These are phyloP conservation scores for Cryptococcus depauperatus DNA, from an alignment of 1,284 basidiomycete species.

Conservation along the genomic window DNA sequence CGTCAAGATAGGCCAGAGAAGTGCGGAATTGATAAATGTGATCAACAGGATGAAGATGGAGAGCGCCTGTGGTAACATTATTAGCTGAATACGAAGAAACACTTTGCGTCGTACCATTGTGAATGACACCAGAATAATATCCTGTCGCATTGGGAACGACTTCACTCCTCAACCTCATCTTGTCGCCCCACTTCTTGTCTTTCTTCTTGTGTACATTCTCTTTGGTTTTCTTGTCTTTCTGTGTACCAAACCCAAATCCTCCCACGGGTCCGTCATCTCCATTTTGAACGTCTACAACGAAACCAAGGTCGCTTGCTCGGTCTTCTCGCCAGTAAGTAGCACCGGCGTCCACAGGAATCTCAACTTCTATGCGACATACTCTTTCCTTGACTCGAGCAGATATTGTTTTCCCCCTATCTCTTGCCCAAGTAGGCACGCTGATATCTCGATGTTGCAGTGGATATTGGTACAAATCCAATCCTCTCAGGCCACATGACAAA, in stretches of 20 bases:
- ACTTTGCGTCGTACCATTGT: slow-evolving; percentile 29
- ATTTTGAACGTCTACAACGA: slow-evolving; percentile 27
- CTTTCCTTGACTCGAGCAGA: slow-evolving; percentile 40
- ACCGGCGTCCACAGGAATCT: slow-evolving; percentile 40
- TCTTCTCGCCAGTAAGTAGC: slow-evolving; percentile 41
- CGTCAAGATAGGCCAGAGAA: slow-evolving; percentile 37
- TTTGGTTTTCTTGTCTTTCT: slow-evolving; percentile 22
- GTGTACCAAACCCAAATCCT: slow-evolving; percentile 19
- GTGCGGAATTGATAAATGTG: slow-evolving; percentile 40
- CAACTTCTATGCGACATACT: slow-evolving; percentile 39
- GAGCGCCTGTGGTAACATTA: slow-evolving; percentile 22
- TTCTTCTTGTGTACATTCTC: slow-evolving; percentile 16
- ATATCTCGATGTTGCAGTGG: slow-evolving; percentile 36
- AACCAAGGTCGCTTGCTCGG: slow-evolving; percentile 36
- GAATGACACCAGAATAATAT: slow-evolving; percentile 36
- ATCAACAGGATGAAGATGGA: slow-evolving; percentile 39
- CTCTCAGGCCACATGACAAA: slow-evolving; percentile 28
- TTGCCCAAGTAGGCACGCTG: slow-evolving; percentile 32
- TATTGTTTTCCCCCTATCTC: slow-evolving; percentile 36
- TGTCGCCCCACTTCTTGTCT: slow-evolving; percentile 38
- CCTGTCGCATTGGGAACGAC: slow-evolving; percentile 31
- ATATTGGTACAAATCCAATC: slow-evolving; percentile 41
- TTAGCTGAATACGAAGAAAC: background rate
- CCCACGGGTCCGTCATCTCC: slow-evolving; percentile 21
- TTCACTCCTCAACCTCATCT: slow-evolving; percentile 40